Evolutionary conservation across 2,329 filamentous ascomycete genomes (phyloP), one percentile per base, ranked within the genome.

Genomic region (Alternaria brassicae): DNA sequence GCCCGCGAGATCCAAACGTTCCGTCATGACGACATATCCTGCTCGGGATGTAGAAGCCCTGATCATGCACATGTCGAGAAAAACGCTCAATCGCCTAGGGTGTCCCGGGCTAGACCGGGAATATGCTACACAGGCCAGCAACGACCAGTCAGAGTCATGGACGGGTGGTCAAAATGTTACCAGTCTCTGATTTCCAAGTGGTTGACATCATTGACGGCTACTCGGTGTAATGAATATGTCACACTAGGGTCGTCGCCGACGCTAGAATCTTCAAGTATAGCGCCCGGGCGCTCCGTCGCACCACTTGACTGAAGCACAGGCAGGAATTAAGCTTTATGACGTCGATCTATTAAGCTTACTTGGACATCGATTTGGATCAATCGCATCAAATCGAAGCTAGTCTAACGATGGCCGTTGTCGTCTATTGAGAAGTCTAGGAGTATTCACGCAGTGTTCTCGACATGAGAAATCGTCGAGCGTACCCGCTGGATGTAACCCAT

Each of bases 321-420:
- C 15, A 36, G 5, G 9, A 28, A 28, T 47, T 58, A 61, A 61
- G 58, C 58, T 61, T 61, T 61, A 44, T 58, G 36, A 53, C 45
- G 58, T 52, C 27, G 50, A 54, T 61, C 55, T 41, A 10, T 27
- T 42, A 10, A 58, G 58, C 58, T 61, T 61, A 58, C 44, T 58
- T 58, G 6, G 45, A 61, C 58, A 58, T 58, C 58, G 45, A 45
- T 21, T 21, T 54, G 40, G 25, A 10, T 32, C 34, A 19, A 17
- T 36, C 27, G n/a, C 44, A 53, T 44, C n/a, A n/a, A n/a, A 7
- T n/a, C 28, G 17, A n/a, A n/a, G 36, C 17, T 17, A 6, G 2
- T 19, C 6, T 34, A 15, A 30, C 36, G 49, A 25, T 52, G n/a
- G 36, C 27, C 8, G 23, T 10, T 30, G 30, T 13, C 9, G 49